A percentile compares a stretch with the other conserved stretches of the same genome.
These are phyloP conservation scores for Pseudocercospora fuligena DNA, from an alignment of 2,329 filamentous ascomycete species.

Conservation along the genomic window DNA sequence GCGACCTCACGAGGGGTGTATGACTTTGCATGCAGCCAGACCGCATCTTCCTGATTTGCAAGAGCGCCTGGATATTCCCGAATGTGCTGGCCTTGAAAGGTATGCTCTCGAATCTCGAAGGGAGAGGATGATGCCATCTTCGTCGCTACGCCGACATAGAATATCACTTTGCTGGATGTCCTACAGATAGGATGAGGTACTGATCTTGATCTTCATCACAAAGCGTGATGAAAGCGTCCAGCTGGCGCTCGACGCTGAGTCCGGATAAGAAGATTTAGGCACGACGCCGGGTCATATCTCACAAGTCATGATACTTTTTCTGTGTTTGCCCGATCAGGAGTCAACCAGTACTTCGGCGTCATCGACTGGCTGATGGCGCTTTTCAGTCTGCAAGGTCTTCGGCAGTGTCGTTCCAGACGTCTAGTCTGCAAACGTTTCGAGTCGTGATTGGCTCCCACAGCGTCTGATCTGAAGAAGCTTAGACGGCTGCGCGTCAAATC, in stretches of 20 bases:
- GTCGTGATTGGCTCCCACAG: no score
- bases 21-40: slow-evolving; percentile 2
- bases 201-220: no score
- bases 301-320: neutral
- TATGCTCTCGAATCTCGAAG: slow-evolving; percentile 13
- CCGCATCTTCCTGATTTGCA: slow-evolving; percentile 14
- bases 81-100: slow-evolving; percentile 16
- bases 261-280: no score
- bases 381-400: no score
- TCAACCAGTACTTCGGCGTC: neutral
- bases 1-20: slow-evolving; percentile 8
- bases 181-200: neutral
- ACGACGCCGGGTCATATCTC: no score
- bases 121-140: neutral
- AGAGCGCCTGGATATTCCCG: slow-evolving; percentile 13
- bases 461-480: no score
- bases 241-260: no score
- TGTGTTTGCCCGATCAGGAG: neutral
- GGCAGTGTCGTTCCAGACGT: no score
- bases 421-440: no score
- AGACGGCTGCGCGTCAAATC: no score
- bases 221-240: no score
- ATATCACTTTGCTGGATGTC: neutral
- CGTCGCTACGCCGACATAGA: no score
- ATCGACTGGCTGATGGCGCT: neutral